Base-by-base conservation (phyloP, 1,284 basidiomycete species). In the Trichosporon sp. region DNA sequence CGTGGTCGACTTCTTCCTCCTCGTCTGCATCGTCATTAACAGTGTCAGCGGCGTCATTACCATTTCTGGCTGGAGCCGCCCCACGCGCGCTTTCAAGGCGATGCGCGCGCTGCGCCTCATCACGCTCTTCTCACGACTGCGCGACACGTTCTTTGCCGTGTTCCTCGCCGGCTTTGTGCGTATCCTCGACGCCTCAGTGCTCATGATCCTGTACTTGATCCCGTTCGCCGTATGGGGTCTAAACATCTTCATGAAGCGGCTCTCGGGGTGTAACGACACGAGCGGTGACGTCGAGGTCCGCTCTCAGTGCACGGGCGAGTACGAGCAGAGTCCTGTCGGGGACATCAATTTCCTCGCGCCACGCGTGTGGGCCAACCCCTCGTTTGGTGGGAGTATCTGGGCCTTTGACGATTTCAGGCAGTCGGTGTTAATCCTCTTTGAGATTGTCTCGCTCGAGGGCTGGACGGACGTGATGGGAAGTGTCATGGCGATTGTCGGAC, bases 151-250 rank as follows among this genome's bases (percentile, higher is more conserved):
- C 78, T 88, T 95, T 74, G 88, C 88, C n/a, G 84, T 97, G 60
- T 88, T 97, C 74, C 89, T 97, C 64, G 90, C 91, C 2, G 95
- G 95, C 4, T 89, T 89, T 1, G 80, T 85, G 19, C 88, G 92
- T 71, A 95, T 99, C 67, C 70, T 96, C 61, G 93, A 97, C 71
- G 95, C 95, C 0, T 91, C 89, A 0, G 80, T 97, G 59, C 86
- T 99, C n/a, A 92, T 95, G 56, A 86, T 96, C 60, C 84, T 98
- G 58, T 94, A 98, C 81, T 89, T 98, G 85, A 91, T 99, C 69
- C 95, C 95, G 0, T 98, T 94, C 74, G 95, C 95, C 4, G 89
- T 97, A 1, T 98, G 95, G 95, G 95, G 94, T 5, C 86, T 94
- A 65, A 97, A 95, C 73, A 90, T 98, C 75, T 98, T 98, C 79